These are phyloP conservation scores for Tetrapyrgos nigripes DNA, from an alignment of 1,284 basidiomycete species.

Conservation along the genomic window DNA sequence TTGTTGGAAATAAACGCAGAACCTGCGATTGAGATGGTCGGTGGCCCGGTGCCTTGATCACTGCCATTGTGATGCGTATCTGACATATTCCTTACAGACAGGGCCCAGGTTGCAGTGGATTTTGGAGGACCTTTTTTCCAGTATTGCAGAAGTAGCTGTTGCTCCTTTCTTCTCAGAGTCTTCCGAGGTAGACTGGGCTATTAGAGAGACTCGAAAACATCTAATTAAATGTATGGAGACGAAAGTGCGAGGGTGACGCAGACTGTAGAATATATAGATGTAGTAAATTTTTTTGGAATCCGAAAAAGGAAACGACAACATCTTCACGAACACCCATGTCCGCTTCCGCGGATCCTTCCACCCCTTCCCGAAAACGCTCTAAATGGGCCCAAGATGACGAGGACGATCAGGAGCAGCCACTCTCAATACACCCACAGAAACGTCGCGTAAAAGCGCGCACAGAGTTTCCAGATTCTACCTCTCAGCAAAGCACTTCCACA, in stretches of 20 bases:
- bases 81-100: constrained; percentile 45
- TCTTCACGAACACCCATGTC: constrained; percentile 28
- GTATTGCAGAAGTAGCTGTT: constrained; percentile 74
- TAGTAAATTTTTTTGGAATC: neutral
- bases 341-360: constrained; percentile 40
- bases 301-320: constrained; percentile 17
- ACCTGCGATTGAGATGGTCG: constrained; percentile 87
- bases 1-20: constrained; percentile 95
- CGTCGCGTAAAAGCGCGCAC: constrained; percentile 46
- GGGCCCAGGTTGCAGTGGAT: constrained; percentile 86
- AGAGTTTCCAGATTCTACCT: constrained; percentile 21
- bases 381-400: constrained; percentile 70
- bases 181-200: constrained; percentile 30
- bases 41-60: neutral
- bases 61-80: neutral
- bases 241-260: constrained; percentile 33
- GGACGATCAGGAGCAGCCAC: constrained; percentile 37
- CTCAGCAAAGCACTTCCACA: constrained; percentile 1
- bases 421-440: constrained; percentile 43
- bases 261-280: neutral
- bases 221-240: constrained; percentile 64
- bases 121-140: constrained; percentile 80
- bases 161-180: constrained; percentile 61
- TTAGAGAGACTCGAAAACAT: constrained; percentile 46
- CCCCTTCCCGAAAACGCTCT: constrained; percentile 68